Evolutionary conservation across 139 green algal species (phyloP), one percentile per base, ranked within the genome.

Genomic region (Chlorella vulgaris): DNA sequence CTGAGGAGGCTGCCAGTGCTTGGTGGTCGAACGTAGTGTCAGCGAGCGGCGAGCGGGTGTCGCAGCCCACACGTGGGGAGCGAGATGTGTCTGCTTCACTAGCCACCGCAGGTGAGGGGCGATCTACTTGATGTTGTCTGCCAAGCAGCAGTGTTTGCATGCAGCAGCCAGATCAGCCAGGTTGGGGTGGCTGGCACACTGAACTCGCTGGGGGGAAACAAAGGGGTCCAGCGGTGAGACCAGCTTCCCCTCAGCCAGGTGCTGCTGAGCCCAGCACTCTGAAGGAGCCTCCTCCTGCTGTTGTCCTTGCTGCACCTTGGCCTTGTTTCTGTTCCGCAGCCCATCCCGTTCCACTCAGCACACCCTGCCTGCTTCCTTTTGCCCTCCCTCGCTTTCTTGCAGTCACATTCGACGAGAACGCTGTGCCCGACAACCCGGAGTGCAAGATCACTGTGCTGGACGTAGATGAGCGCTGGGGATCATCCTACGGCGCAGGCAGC

Each of bases 361-460:
- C 15, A 29, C 2, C 36, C 6, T 50, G 10, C 66, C 26, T 5
- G 21, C 3, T 53, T 22, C 4, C 42, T 21, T 43, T 62, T 1
- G 47, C 6, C 24, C 26, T 15, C 18, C 55, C 55, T 21, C 26
- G 1, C 7, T 26, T 4, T 66, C 62, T 5, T 69, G 50, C 73
- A 79, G 73, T 79, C 35, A 51, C 35, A 3, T 79, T 79, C 68
- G 73, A 79, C 15, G 73, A 79, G 53, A 38, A 35, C 1, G 51
- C 73, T n/a, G 68, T 70, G 67, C 40, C 19, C 10, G 55, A 71
- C 39, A 22, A 38, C 33, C 13, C 29, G 51, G 53, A 84, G n/a
- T 88, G 84, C 79, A 85, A 83, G 63, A 83, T 88, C 35, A 35
- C 50, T 13, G 84, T 88, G 21, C 7, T 88, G 63, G 84, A 88